Evolutionary conservation across 129 eudicot species (phyloP), one percentile per base, ranked within the genome.

Genomic region (Ambrosia trifida): DNA sequence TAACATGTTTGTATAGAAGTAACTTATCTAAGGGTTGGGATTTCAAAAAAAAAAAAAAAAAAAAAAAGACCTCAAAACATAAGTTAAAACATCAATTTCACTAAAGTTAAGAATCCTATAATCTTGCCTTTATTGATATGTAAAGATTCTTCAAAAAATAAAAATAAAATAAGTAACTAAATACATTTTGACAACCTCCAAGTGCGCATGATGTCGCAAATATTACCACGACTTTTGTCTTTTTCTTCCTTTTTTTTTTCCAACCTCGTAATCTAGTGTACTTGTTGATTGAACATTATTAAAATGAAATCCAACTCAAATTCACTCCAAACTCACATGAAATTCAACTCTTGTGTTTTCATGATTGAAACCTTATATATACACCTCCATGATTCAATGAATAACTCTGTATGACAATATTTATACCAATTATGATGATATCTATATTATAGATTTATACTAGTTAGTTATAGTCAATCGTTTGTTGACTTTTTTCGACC

Each of bases 271-370:
- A 69, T 69, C 70, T 60, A 77, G 70, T 77, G 76, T 69, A 69
- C 76, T 38, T 68, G 75, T 68, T 16, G 32, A 86, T 68, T 47
- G 30, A 19, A 35, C 63, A 3, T 54, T 33, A 70, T 54, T 20
- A 19, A 54, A 54, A 77, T 62, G 36, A 89, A 84, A 89, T 80
- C 56, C 80, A 73, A 51, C 8, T 70, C 40, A 83, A 90, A 90
- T 90, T 82, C 68, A 81, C 70, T n/a, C 77, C 82, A 86, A 85
- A 84, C 83, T 76, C 81, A 88, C 43, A 78, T 81, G 76, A 80
- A 83, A 89, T 80, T 75, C 24, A 78, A 89, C 32, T 45, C 5
- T 17, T 20, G 28, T 20, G 28, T 54, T 32, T 57, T 24, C 63
- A 4, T 14, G 52, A 49, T 44, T 46, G 43, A 72, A 60, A 35